Conservation (phyloP, 202 grass and related monocot genomes). For the Panicum hallii region DNA sequence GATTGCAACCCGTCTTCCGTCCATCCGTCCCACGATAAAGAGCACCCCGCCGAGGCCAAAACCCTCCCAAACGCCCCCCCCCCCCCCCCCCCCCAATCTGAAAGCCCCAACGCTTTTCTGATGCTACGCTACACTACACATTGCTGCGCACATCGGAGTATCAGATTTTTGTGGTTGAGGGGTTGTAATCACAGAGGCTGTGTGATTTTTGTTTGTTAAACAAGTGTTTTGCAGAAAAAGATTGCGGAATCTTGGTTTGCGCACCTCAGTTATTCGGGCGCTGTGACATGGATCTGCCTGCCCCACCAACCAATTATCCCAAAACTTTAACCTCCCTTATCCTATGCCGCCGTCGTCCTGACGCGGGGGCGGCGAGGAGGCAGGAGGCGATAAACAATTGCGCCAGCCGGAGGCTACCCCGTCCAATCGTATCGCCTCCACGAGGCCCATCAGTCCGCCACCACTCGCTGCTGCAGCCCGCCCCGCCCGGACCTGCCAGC, state of each 20-base stretch:
- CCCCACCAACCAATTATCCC: constrained; percentile 49
- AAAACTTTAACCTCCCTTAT: constrained; percentile 52
- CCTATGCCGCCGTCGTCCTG: constrained; percentile 34
- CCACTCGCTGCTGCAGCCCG: constrained; percentile 38
- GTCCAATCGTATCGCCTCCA: constrained; percentile 17
- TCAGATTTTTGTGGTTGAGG: background rate
- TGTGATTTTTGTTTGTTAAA: background rate
- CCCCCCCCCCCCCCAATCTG: background rate
- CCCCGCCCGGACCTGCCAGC: background rate
- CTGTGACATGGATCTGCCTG: constrained; percentile 58
- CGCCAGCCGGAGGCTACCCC: constrained; percentile 17
- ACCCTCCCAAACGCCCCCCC: background rate
- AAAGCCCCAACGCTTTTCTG: background rate
- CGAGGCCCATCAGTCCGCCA: background rate
- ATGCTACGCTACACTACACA: background rate
- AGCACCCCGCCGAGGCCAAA: background rate
- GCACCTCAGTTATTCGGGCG: constrained; percentile 9
- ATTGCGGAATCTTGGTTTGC: background rate
- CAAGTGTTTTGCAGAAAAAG: background rate
- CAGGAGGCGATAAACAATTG: constrained; percentile 42
- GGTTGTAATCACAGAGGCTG: background rate
- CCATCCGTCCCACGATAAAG: constrained; percentile 43
- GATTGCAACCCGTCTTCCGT: constrained; percentile 43
- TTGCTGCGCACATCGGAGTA: background rate
- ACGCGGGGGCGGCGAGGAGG: constrained; percentile 15